Evolutionary conservation across 2,329 filamentous ascomycete genomes (phyloP).

Genomic region (Penicillium sp.): DNA sequence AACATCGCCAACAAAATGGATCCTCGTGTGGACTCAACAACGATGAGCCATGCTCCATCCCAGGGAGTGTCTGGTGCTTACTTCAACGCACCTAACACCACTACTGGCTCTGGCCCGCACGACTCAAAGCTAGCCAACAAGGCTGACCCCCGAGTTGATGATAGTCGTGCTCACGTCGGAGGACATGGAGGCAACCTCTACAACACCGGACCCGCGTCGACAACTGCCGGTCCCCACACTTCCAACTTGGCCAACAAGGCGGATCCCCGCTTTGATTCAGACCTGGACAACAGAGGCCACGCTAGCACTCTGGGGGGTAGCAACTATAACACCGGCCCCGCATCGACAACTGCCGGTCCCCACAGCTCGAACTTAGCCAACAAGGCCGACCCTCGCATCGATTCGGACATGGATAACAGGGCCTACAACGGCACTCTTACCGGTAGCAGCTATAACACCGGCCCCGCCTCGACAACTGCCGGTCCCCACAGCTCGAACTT

Average conservation of each 20-base stretch:
- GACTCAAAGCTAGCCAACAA: background rate
- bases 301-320: background rate
- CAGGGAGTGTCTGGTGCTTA: background rate
- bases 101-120: background rate
- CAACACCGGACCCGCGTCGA: background rate
- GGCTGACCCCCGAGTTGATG: background rate
- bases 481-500: constrained; percentile 1
- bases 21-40: background rate
- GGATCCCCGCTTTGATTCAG: background rate
- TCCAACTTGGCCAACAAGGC: constrained; percentile 1
- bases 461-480: background rate
- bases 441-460: background rate
- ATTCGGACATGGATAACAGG: background rate
- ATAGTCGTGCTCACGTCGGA: background rate
- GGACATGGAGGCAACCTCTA: background rate
- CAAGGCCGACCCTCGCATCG: constrained; percentile 4
- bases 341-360: background rate
- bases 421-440: background rate
- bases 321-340: background rate
- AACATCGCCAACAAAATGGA: background rate
- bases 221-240: background rate
- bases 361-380: constrained; percentile 1
- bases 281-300: background rate
- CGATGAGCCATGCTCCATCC: too few species aligned
- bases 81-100: background rate